These are phyloP conservation scores for Pleurotus tuoliensis DNA, from an alignment of 768 basidiomycete genomes.

Conservation along the genomic window DNA sequence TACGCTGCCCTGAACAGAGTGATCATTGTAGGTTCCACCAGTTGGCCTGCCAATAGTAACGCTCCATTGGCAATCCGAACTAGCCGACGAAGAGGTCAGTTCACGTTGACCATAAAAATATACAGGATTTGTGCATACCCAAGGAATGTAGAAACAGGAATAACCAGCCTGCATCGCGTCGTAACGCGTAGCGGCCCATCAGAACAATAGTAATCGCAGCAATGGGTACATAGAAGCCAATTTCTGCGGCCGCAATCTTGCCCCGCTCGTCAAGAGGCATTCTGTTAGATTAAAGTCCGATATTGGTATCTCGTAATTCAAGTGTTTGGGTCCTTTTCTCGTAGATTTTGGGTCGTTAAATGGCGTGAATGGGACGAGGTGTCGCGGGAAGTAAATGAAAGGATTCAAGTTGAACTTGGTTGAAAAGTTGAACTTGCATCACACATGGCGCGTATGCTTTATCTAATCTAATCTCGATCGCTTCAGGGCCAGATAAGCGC, in stretches of 20 bases:
- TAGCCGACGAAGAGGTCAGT: constrained; percentile 19
- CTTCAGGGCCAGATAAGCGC: background rate
- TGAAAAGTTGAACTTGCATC: constrained; percentile 1
- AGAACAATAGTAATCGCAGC: constrained; percentile 41
- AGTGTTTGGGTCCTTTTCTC: background rate
- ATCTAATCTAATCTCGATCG: constrained; percentile 4
- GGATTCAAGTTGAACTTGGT: constrained; percentile 1
- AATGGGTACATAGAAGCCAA: constrained; percentile 60
- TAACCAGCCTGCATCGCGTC: constrained; percentile 64
- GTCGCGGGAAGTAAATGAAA: constrained; percentile 8
- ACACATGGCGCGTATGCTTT: background rate
- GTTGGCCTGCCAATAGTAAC: constrained; percentile 52
- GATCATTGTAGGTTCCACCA: constrained; percentile 29
- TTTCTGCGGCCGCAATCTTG: constrained; percentile 54
- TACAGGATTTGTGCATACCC: constrained; percentile 38
- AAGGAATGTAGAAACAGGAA: constrained; percentile 58
- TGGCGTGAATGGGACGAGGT: constrained; percentile 12
- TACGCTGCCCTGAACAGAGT: constrained; percentile 52
- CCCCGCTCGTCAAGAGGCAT: constrained; percentile 45
- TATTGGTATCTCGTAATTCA: constrained; percentile 9
- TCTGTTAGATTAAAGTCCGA: background rate
- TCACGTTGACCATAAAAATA: constrained; percentile 1
- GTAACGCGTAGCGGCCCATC: constrained; percentile 49
- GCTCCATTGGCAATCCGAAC: constrained; percentile 58
- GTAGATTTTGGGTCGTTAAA: constrained; percentile 12